These are phyloP conservation scores for Picea abies DNA, from an alignment of 83 land plant genomes.

Conservation along the genomic window DNA sequence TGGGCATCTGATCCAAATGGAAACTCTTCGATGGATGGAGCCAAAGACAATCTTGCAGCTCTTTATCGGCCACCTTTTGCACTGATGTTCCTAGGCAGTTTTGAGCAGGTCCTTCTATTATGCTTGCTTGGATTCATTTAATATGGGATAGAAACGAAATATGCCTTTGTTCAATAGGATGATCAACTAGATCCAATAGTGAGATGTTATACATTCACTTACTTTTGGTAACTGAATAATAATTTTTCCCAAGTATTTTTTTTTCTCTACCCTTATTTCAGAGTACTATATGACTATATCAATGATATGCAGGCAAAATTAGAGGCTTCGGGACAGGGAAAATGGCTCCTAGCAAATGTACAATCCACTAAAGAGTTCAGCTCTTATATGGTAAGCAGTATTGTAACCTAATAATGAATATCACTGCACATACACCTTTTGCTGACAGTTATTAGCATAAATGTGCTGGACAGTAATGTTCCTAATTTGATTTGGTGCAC, in stretches of 20 bases:
- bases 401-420: conserved; percentile 17
- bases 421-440: background rate
- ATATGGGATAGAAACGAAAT: background rate
- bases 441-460: conserved; percentile 1
- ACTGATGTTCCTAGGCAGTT: conserved; percentile 84
- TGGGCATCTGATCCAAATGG: conserved; percentile 62
- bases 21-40: conserved; percentile 38
- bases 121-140: background rate
- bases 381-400: conserved; percentile 79
- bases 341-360: conserved; percentile 91
- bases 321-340: conserved; percentile 79
- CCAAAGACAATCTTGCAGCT: conserved; percentile 88
- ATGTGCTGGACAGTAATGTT: background rate
- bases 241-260: background rate
- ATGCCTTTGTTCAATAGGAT: background rate
- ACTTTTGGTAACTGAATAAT: background rate
- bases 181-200: background rate
- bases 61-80: conserved; percentile 94
- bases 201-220: background rate
- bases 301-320: conserved; percentile 76
- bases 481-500: conserved; percentile 16
- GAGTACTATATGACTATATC: background rate
- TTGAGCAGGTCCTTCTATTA: conserved; percentile 77
- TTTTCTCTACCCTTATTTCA: background rate
- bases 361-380: conserved; percentile 93